Base-by-base conservation (phyloP, 2,329 filamentous ascomycete genomes). In the Aureobasidium sp. region DNA sequence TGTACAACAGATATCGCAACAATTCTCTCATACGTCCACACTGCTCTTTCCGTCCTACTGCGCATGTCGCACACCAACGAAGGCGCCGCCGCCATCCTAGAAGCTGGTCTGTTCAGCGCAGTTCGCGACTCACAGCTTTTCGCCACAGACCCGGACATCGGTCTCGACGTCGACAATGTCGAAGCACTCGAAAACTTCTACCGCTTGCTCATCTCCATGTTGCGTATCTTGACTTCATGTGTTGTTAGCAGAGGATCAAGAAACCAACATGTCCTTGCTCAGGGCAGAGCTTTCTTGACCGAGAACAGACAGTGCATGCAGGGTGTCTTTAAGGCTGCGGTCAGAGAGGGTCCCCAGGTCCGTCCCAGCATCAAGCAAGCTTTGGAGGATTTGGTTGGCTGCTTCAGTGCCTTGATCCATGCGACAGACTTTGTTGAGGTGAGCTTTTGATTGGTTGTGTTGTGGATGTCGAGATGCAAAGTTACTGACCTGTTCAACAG, bases 361-460 rank as follows among this genome's bases (percentile, higher is more conserved):
- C 44, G 44, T 2, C 33, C 44, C 5, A 50, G 44, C 35, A 50
- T 37, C 57, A 85, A 85, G 58, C 79, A 85, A 61, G 83, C 84
- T 65, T 78, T 96, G 40, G 82, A 84, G 52, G 90, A 93, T 67
- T 75, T 97, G 67, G 90, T 92, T 6, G 91, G 96, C 72, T 87
- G 90, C 50, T 90, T 94, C 70, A 87, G 93, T 75, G 80, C 94
- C 60, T 79, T 97, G 66, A 89, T 97, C 69, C 82, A 86, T 33
- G 85, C 91, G 40, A 95, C 90, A 11, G 87, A 85, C 47, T 97
- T 96, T 73, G 77, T 96, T 60, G 89, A 97, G 80, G 92, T 96
- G 78, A 76, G 85, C 76, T 33, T 24, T 19, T 42, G n/a, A 9
- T n/a, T 2, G 9, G 1, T 35, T 17, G 22, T 39, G 14, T 12